Percentiles rank a stretch among this genome's conserved stretches.
phyloP scores from a whole-genome alignment of 2,329 filamentous ascomycete species.

The Colletotrichum simmondsii region DNA sequence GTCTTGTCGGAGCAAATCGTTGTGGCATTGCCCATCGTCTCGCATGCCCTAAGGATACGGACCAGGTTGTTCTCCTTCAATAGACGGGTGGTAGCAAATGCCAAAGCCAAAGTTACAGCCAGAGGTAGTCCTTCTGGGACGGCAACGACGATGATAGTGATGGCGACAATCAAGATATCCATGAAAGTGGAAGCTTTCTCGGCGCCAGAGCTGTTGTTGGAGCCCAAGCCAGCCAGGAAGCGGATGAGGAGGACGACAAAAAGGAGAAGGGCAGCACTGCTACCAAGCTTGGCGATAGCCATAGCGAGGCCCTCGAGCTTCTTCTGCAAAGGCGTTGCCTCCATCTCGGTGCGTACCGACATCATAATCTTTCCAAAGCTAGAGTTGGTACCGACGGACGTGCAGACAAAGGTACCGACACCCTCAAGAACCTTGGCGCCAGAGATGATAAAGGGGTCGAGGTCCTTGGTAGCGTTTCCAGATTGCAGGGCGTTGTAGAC shows the following conservation, averaged over 20 bases:
- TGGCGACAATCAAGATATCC: constrained; percentile 72
- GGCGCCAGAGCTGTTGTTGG: constrained; percentile 58
- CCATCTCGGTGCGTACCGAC: constrained; percentile 61
- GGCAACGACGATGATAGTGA: constrained; percentile 75
- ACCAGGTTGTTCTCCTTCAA: constrained; percentile 78
- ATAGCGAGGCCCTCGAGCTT: constrained; percentile 60
- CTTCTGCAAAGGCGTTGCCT: constrained; percentile 64
- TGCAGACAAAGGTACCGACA: constrained; percentile 64
- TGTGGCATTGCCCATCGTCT: constrained; percentile 78
- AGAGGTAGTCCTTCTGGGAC: constrained; percentile 75
- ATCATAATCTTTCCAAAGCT: constrained; percentile 67
- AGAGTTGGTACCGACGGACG: constrained; percentile 66
- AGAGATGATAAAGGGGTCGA: constrained; percentile 74
- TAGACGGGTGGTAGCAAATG: constrained; percentile 77
- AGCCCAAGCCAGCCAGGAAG: constrained; percentile 72
- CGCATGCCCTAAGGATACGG: constrained; percentile 73
- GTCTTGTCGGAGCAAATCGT: constrained; percentile 84
- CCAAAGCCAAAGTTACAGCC: constrained; percentile 74
- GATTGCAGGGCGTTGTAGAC: constrained; percentile 66
- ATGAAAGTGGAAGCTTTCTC: constrained; percentile 70
- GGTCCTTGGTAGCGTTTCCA: constrained; percentile 55
- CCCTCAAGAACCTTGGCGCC: constrained; percentile 66
- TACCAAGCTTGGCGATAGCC: constrained; percentile 59
- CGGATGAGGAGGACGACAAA: constrained; percentile 84
- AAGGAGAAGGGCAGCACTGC: constrained; percentile 76